These are phyloP conservation scores for Paradendryphiella salina DNA, from an alignment of 2,329 filamentous ascomycete species.

Conservation along the genomic window DNA sequence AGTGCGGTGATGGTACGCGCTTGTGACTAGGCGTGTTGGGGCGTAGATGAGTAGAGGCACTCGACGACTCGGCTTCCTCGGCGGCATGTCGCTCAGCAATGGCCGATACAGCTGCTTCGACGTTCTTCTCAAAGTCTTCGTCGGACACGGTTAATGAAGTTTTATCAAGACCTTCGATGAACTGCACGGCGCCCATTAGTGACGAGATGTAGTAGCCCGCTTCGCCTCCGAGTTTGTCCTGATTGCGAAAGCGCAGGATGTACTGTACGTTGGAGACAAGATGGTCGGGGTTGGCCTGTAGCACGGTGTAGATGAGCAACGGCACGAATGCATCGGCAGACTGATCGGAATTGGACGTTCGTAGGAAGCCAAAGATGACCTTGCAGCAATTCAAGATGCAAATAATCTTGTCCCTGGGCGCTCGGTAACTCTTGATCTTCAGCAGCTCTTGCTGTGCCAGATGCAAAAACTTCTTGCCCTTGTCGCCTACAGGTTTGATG, in stretches of 20 bases:
- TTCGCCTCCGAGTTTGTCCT: slow-evolving; percentile 96
- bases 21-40: slow-evolving; percentile 36
- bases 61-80: slow-evolving; percentile 28
- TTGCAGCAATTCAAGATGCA: slow-evolving; percentile 99
- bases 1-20: slow-evolving; percentile 49
- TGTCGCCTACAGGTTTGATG: slow-evolving; percentile 81
- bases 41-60: slow-evolving; percentile 21
- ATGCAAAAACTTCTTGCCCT: slow-evolving; percentile 82
- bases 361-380: slow-evolving; percentile 93
- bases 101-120: slow-evolving; percentile 93
- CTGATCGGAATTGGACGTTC: slow-evolving; percentile 89
- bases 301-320: slow-evolving; percentile 90
- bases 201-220: slow-evolving; percentile 98
- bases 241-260: slow-evolving; percentile 93
- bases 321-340: slow-evolving; percentile 93
- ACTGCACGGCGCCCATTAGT: slow-evolving; percentile 92
- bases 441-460: slow-evolving; percentile 91
- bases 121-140: slow-evolving; percentile 92
- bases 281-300: slow-evolving; percentile 93
- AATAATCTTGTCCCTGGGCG: slow-evolving; percentile 97
- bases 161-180: slow-evolving; percentile 93
- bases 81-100: slow-evolving; percentile 86
- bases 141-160: slow-evolving; percentile 92
- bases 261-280: slow-evolving; percentile 98
- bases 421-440: slow-evolving; percentile 95